phyloP scores from a whole-genome alignment of 306 rosid species.

The Cucumis sativus region Cucumber_9930_V3 NC_026660.2:31011501-31012000 shows the following conservation, averaged over 20 bases:
- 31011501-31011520: background rate
- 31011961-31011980: background rate
- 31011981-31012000: conserved; percentile 91
- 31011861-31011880: conserved; percentile 95
- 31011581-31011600: too few relatives aligned
- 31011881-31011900: conserved; percentile 19
- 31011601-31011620: background rate
- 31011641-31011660: background rate
- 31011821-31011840: conserved; percentile 59
- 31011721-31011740: background rate
- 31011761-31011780: conserved; percentile 85
- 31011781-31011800: conserved; percentile 79
- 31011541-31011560: background rate
- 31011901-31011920: conserved; percentile 9
- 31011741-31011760: conserved; percentile 91
- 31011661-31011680: background rate
- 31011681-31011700: background rate
- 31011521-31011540: background rate
- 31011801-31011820: conserved; percentile 65
- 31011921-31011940: conserved; percentile 7
- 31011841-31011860: conserved; percentile 70
- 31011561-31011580: background rate
- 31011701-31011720: background rate
- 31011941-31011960: background rate
- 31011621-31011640: background rate